Evolutionary conservation across 331 rosid species (phyloP).

Genomic region (Spiraea crenata): DNA sequence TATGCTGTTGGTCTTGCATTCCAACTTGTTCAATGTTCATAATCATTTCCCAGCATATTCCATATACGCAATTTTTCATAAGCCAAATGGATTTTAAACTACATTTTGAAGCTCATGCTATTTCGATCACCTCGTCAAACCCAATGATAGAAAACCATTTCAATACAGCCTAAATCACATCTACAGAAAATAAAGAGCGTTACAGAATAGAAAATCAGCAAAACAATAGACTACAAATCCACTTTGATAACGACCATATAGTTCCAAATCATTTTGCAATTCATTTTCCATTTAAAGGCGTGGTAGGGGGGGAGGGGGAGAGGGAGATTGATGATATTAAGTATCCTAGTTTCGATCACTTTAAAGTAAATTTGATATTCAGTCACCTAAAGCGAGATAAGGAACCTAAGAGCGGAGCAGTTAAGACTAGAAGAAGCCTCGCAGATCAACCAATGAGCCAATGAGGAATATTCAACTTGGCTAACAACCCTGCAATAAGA

Average conservation of each 20-base stretch:
- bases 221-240: slow-evolving; percentile 13
- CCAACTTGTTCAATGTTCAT: too few relatives aligned
- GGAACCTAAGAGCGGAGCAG: slow-evolving; percentile 97
- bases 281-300: neutral
- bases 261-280: neutral
- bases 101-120: too few relatives aligned
- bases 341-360: neutral
- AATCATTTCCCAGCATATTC: too few relatives aligned
- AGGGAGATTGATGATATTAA: too few relatives aligned
- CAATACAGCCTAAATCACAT: neutral
- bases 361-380: neutral
- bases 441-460: slow-evolving; percentile 93
- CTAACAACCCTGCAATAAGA: slow-evolving; percentile 93
- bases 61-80: too few relatives aligned
- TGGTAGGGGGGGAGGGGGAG: neutral
- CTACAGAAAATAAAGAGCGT: slow-evolving; percentile 3
- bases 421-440: slow-evolving; percentile 98
- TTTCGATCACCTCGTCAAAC: too few relatives aligned
- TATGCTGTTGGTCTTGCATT: too few relatives aligned
- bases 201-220: neutral
- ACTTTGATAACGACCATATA: slow-evolving; percentile 13
- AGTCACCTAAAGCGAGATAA: slow-evolving; percentile 94
- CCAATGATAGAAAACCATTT: too few relatives aligned
- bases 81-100: too few relatives aligned
- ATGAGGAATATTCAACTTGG: slow-evolving; percentile 95